A percentile compares a stretch with the other conserved stretches of the same genome.
phyloP scores from a whole-genome alignment of 2,329 filamentous ascomycete species.

The Fusarium foetens region DNA sequence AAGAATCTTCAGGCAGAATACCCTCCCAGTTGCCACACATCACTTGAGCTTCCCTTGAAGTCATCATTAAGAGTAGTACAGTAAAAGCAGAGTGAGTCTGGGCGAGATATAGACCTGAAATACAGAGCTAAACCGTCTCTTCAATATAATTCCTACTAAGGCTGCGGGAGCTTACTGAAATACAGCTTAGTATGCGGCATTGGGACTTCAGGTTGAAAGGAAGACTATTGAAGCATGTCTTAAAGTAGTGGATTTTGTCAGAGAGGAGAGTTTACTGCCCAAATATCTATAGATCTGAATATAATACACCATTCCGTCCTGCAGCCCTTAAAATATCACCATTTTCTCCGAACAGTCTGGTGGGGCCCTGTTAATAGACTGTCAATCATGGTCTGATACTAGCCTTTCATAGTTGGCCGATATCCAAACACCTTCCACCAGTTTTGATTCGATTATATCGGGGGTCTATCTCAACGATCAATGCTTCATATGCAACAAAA shows the following conservation, averaged over 20 bases:
- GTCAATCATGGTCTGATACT: neutral
- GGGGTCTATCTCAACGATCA: neutral
- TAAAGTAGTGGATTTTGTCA: too few species aligned
- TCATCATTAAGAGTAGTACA: too few species aligned
- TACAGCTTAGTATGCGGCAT: too few species aligned
- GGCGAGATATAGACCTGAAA: too few species aligned
- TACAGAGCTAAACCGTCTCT: too few species aligned
- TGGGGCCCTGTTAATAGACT: neutral
- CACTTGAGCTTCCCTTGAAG: neutral
- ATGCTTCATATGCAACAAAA: neutral
- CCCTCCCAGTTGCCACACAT: rapidly evolving
- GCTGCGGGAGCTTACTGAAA: too few species aligned
- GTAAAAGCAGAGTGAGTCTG: neutral
- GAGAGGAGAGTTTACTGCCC: neutral
- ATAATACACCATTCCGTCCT: neutral
- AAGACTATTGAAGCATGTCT: too few species aligned
- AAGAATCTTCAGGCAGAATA: too few species aligned
- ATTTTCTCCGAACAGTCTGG: rapidly evolving
- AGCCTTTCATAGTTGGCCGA: rapidly evolving
- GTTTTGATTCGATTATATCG: rapidly evolving
- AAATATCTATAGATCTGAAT: rapidly evolving
- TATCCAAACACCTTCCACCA: rapidly evolving
- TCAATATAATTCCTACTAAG: too few species aligned
- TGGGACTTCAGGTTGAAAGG: rapidly evolving
- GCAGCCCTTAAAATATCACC: neutral